Percentiles rank a stretch among this genome's conserved stretches.
Conservation (phyloP, 768 basidiomycete genomes). For the Boletus coccyginus region DNA sequence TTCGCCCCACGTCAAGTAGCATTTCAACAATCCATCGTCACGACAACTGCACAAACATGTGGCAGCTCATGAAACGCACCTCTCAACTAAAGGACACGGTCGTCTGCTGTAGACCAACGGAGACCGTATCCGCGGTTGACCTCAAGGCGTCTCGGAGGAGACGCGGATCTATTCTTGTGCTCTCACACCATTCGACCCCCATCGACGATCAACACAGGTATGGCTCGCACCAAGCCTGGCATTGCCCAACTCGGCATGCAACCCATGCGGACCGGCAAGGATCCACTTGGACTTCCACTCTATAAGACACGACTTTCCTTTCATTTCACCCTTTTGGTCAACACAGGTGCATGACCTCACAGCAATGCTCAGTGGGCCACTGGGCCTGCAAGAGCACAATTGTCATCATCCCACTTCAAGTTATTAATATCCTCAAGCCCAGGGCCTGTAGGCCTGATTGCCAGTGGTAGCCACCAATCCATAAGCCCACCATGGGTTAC, state of each 20-base stretch:
- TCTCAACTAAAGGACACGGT: no score
- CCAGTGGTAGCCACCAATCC: no score
- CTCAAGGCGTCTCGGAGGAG: slow-evolving; percentile 1
- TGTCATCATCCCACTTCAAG: no score
- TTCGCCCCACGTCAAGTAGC: no score
- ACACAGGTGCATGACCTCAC: not conserved
- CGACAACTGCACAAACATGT: not conserved
- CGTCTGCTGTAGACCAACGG: not conserved
- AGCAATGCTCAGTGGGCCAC: not conserved
- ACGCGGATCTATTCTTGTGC: not conserved
- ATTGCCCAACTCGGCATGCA: not conserved
- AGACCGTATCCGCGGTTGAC: not conserved
- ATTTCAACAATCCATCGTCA: not conserved
- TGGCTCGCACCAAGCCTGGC: not conserved
- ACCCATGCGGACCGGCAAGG: not conserved
- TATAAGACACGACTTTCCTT: not conserved
- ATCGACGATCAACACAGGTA: not conserved
- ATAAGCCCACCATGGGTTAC: no score
- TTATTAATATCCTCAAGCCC: no score
- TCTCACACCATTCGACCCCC: not conserved
- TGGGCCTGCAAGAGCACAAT: no score
- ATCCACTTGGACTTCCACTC: not conserved
- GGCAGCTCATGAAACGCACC: not conserved
- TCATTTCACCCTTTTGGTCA: no score
- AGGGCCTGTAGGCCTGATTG: no score